phyloP scores from a whole-genome alignment of 306 rosid genomes.

The Lotus japonicus region DNA sequence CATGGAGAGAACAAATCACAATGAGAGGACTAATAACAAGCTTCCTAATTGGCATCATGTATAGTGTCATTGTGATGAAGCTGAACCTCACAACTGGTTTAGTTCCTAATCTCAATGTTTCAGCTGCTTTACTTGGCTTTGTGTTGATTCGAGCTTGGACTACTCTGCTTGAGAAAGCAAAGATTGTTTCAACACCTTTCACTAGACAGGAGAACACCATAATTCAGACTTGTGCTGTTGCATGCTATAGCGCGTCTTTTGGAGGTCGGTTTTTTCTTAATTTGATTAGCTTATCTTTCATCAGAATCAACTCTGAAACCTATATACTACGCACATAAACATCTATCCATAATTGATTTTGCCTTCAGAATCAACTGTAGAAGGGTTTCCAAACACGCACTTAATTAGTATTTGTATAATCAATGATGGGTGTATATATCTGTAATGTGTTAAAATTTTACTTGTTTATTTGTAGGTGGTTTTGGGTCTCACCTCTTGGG shows the following conservation, averaged over 20 bases:
- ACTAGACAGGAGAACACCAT: slow-evolving; percentile 84
- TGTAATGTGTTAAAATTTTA: background rate
- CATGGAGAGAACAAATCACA: slow-evolving; percentile 70
- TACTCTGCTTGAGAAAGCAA: slow-evolving; percentile 61
- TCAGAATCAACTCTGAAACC: too few relatives aligned
- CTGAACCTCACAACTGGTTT: slow-evolving; percentile 81
- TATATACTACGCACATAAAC: too few relatives aligned
- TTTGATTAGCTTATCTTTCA: background rate
- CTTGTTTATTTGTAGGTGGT: slow-evolving; percentile 51
- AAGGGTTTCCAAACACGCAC: too few relatives aligned
- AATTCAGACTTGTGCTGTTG: slow-evolving; percentile 91
- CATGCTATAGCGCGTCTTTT: slow-evolving; percentile 74
- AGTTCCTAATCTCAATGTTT: slow-evolving; percentile 89
- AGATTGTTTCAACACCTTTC: slow-evolving; percentile 62
- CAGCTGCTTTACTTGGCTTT: slow-evolving; percentile 87
- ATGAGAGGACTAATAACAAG: slow-evolving; percentile 64
- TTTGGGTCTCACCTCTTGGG: slow-evolving; percentile 85
- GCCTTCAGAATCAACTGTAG: too few relatives aligned
- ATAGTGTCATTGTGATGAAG: slow-evolving; percentile 75
- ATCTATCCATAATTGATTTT: too few relatives aligned
- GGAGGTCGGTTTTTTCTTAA: slow-evolving; percentile 49
- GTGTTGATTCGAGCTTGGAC: slow-evolving; percentile 73
- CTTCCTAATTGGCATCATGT: slow-evolving; percentile 52
- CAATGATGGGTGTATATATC: background rate
- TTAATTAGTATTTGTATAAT: background rate